Base-by-base conservation (phyloP, 139 green algal genomes). In the Mesotaenium endlicherianum region DNA sequence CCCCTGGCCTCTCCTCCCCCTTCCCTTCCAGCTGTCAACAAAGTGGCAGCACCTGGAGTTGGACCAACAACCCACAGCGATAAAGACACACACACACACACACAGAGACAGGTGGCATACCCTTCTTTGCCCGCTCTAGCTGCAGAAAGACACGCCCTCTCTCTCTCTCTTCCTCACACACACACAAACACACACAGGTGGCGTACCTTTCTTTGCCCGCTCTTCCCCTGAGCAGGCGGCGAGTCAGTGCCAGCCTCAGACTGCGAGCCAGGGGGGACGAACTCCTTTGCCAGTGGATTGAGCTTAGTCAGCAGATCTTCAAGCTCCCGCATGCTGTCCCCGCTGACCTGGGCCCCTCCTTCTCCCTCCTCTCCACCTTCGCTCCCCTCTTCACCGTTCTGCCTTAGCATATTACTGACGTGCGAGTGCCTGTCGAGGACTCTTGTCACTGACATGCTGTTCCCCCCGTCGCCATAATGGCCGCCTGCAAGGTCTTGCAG, bases 261-360 rank as follows among this genome's bases (percentile, higher is more conserved):
- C 71, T 75, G 57, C 36, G 11, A 39, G 30, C 3, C 31, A 4
- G 81, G 81, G 5, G 81, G 81, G 49, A 87, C 81, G 44, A 87
- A 87, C 60, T 87, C 81, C 79, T 87, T 80, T 4, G 81, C 81
- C 80, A 87, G 64, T n/a, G 81, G 81, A 47, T 87, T 87, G 3
- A 87, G 80, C 78, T 89, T 89, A n/a, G 81, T 84, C 11, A 87
- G 81, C 38, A 87, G 53, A 2, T 87, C 81, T 20, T 86, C 77
- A 17, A 87, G 81, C 47, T 87, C 81, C 4, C 57, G 34, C 79
- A 87, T 86, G 39, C 77, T 83, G 5, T 84, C 77, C 5, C 40
- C 41, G 60, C 39, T 39, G n/a, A 3, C 4, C 69, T 77, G 41
- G 41, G 31, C 36, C 49, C 3, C 36, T 3, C n/a, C 3, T 5